Percentiles rank a stretch among this genome's conserved stretches.
These are phyloP conservation scores for Juglanconis juglandina DNA, from an alignment of 2,329 filamentous ascomycete genomes.

Conservation along the genomic window DNA sequence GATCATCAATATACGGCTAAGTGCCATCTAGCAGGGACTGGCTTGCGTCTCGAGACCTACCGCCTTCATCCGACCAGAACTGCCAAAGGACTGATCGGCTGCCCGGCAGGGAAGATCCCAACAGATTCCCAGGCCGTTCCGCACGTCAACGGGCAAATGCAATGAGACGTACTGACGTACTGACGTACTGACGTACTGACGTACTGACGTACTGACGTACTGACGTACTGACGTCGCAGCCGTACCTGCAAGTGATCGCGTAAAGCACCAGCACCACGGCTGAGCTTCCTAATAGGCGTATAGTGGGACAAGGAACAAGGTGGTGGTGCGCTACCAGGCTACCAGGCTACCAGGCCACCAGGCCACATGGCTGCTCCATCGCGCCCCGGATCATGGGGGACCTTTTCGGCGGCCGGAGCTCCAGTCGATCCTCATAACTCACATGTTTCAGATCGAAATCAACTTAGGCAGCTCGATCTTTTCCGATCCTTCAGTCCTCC, in stretches of 20 bases:
- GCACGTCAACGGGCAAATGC: conserved; percentile 12
- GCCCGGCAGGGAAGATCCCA: conserved; percentile 14
- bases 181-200: background rate
- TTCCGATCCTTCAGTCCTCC: background rate
- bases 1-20: background rate
- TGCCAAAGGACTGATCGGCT: conserved; percentile 11
- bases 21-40: background rate
- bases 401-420: background rate
- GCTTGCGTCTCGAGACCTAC: background rate
- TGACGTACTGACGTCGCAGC: background rate
- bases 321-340: background rate
- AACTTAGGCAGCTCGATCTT: conserved; percentile 12
- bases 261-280: background rate
- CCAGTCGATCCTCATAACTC: conserved; percentile 17
- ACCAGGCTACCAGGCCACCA: background rate
- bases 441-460: conserved; percentile 15
- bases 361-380: background rate
- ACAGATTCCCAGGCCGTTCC: conserved; percentile 2
- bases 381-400: conserved; percentile 1
- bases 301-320: background rate
- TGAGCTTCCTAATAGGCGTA: background rate
- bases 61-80: background rate
- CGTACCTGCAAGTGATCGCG: background rate
- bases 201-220: too few species aligned
- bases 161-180: background rate